These are phyloP conservation scores for Monosporascus sp. DNA, from an alignment of 2,329 filamentous ascomycete genomes.

Conservation along the genomic window DNA sequence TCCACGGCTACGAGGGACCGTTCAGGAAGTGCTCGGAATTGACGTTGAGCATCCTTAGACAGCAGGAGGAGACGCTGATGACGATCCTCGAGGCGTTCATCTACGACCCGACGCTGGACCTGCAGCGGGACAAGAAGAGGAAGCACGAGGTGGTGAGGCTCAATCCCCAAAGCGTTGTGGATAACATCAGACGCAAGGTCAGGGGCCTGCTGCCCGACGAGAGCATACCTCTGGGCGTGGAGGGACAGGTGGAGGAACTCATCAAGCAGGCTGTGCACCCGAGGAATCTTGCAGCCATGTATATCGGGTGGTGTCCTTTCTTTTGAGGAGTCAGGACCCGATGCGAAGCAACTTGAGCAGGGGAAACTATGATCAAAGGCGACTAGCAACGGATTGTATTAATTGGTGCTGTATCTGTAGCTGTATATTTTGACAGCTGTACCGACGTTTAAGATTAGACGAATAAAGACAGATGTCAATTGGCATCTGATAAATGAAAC, in stretches of 20 bases:
- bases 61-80: constrained; percentile 95
- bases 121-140: constrained; percentile 67
- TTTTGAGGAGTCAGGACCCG: constrained; percentile 29
- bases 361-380: too few relatives aligned
- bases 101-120: constrained; percentile 92
- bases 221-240: constrained; percentile 87
- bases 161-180: constrained; percentile 69
- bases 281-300: constrained; percentile 82
- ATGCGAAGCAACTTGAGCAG: too few relatives aligned
- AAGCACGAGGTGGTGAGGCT: constrained; percentile 43
- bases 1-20: constrained; percentile 88
- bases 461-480: too few relatives aligned
- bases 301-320: constrained; percentile 83
- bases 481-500: too few relatives aligned
- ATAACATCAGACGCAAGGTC: constrained; percentile 83
- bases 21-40: constrained; percentile 89
- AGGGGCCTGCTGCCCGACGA: constrained; percentile 78
- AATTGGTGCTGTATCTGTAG: too few relatives aligned
- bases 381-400: too few relatives aligned
- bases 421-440: too few relatives aligned
- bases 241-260: constrained; percentile 94
- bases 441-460: too few relatives aligned
- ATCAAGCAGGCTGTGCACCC: constrained; percentile 81
- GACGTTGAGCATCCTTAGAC: constrained; percentile 74
- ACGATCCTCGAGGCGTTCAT: constrained; percentile 96